These are phyloP conservation scores for Diplogelasinospora grovesii DNA, from an alignment of 495 filamentous ascomycete genomes.

Conservation along the genomic window DNA sequence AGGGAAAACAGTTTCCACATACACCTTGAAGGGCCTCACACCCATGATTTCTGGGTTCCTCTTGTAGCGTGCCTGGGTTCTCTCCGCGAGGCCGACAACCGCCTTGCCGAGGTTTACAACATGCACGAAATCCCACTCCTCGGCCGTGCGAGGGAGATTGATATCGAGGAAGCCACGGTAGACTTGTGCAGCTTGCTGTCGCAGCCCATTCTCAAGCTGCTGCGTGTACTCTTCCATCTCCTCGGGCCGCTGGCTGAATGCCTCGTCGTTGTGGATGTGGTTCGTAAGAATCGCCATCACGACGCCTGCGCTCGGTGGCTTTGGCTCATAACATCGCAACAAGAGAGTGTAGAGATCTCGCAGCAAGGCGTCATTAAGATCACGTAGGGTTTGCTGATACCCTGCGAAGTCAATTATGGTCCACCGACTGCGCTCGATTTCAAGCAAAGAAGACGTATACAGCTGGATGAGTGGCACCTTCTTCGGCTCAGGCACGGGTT, in stretches of 20 bases:
- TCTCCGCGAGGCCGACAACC: slow-evolving; percentile 72
- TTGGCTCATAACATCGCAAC: slow-evolving; percentile 82
- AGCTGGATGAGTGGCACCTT: slow-evolving; percentile 40
- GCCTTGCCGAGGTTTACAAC: slow-evolving; percentile 82
- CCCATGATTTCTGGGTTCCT: slow-evolving; percentile 88
- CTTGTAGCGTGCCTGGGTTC: slow-evolving; percentile 84
- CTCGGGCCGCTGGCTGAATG: slow-evolving; percentile 61
- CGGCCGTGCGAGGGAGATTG: slow-evolving; percentile 64
- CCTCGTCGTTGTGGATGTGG: slow-evolving; percentile 72
- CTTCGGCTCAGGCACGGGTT: slow-evolving; percentile 50
- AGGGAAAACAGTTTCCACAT: slow-evolving; percentile 79
- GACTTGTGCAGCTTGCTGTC: slow-evolving; percentile 61
- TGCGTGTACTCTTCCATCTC: slow-evolving; percentile 62
- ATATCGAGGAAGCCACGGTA: slow-evolving; percentile 67
- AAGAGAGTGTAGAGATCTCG: slow-evolving; percentile 82
- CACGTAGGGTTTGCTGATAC: slow-evolving; percentile 66
- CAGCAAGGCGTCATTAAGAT: slow-evolving; percentile 73
- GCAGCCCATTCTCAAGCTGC: slow-evolving; percentile 65
- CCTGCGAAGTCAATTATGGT: slow-evolving; percentile 69
- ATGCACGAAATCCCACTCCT: slow-evolving; percentile 79
- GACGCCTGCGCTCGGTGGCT: slow-evolving; percentile 68
- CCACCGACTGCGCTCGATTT: slow-evolving; percentile 56
- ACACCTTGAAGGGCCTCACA: slow-evolving; percentile 72
- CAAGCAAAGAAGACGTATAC: slow-evolving; percentile 33
- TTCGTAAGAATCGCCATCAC: slow-evolving; percentile 77